Base-by-base conservation (phyloP, 345 rosid genomes). In the Citrus glauca region DNA sequence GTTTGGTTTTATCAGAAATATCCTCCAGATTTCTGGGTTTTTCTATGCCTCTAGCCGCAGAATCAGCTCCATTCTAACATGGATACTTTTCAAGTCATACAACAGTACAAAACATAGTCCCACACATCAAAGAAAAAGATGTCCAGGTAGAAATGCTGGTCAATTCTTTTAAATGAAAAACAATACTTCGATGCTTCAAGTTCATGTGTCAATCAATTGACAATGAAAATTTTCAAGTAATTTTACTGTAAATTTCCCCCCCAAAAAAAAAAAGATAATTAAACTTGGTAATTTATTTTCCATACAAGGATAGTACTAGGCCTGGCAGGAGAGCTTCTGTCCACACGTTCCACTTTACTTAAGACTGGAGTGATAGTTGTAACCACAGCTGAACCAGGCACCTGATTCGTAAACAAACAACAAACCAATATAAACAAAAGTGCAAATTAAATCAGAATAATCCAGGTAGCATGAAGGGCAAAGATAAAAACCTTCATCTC, bases 301-400 rank as follows among this genome's bases (percentile, higher is more conserved):
- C 85, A 75, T 88, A 88, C 90, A 69, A 81, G 80, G 72, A 81
- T 78, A 27, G 86, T 67, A 68, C 75, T 38, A 74, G 76, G 86
- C 82, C 86, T 86, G 56, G 85, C 87, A 78, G 91, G 89, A 78
- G 87, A 82, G 84, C 75, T 81, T 76, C 81, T 78, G 66, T 88
- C 90, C 80, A 85, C 78, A 67, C 73, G 83, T 77, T 85, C 90
- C 65, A 84, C 83, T 84, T 88, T 88, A 79, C 87, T 83, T 73
- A 84, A 81, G 79, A 76, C 82, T 62, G 87, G 90, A 74, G 70
- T 74, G 50, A 82, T 81, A 82, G 78, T 73, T 81, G 86, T 32
- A 74, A 40, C 87, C 76, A 84, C 71, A 66, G 86, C 82, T 2
- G 89, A 84, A 72, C 67, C 75, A 77, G 91, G 80, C 72, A 88